Conservation (phyloP, 2,329 filamentous ascomycete genomes). For the Drechslera avenae region DNA sequence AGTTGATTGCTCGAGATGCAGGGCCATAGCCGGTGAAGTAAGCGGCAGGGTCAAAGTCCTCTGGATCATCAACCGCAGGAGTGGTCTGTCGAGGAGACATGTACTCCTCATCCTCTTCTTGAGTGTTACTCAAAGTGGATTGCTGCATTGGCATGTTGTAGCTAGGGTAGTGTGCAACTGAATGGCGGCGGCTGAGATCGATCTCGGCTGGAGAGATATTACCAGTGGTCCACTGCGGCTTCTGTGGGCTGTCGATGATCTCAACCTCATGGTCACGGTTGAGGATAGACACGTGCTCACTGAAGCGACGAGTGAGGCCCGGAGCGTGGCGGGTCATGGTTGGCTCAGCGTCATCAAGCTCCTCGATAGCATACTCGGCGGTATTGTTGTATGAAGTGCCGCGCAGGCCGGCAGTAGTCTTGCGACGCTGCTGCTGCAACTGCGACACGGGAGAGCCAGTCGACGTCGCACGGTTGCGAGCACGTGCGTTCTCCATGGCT, state of each 20-base stretch:
- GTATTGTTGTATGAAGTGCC: slow-evolving; percentile 63
- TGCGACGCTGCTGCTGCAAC: slow-evolving; percentile 30
- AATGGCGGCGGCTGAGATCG: slow-evolving; percentile 75
- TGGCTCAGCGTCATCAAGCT: slow-evolving; percentile 68
- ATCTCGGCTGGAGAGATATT: slow-evolving; percentile 29
- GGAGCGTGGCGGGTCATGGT: slow-evolving; percentile 50
- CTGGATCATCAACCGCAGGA: slow-evolving; percentile 60
- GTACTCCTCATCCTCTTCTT: slow-evolving; percentile 39
- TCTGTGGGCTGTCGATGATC: slow-evolving; percentile 29
- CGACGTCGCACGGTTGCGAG: slow-evolving; percentile 38
- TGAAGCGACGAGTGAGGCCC: slow-evolving; percentile 44
- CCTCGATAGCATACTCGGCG: slow-evolving; percentile 74
- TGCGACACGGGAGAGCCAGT: slow-evolving; percentile 36
- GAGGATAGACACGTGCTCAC: slow-evolving; percentile 37
- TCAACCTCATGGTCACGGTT: slow-evolving; percentile 33
- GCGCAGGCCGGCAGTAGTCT: slow-evolving; percentile 56
- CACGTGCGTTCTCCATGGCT: slow-evolving; percentile 44
- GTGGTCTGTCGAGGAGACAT: slow-evolving; percentile 32
- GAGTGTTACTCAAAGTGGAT: slow-evolving; percentile 37
- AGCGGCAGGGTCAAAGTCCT: slow-evolving; percentile 55
- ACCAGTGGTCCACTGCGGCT: slow-evolving; percentile 36
- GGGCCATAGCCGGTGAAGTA: slow-evolving; percentile 48
- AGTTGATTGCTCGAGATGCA: slow-evolving; percentile 43
- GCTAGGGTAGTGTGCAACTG: slow-evolving; percentile 62
- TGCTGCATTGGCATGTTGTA: slow-evolving; percentile 33